Evolutionary conservation across 352 stramenopile genomes (phyloP).

Genomic region (Nothophytophthora sp.): DNA sequence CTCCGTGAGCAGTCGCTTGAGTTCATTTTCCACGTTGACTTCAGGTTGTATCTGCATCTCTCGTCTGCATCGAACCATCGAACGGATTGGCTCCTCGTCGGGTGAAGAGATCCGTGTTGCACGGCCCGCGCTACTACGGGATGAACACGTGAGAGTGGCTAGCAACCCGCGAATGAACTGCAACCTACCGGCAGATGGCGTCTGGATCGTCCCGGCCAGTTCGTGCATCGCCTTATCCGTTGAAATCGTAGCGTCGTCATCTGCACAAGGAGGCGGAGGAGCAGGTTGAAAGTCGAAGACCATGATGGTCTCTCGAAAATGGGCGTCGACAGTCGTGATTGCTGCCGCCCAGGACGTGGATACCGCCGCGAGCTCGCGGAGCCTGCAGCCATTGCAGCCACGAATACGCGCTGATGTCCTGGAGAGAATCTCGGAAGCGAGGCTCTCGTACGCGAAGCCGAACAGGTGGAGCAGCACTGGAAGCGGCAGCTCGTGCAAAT

Average conservation of each 20-base stretch:
- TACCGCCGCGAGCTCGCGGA: slow-evolving; percentile 5
- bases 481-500: slow-evolving; percentile 7
- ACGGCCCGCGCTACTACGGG: not conserved
- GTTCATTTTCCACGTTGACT: slow-evolving; percentile 7
- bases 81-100: not conserved
- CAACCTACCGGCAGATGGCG: slow-evolving; percentile 1
- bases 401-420: not conserved
- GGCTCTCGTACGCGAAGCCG: slow-evolving; percentile 10
- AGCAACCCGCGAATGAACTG: not conserved
- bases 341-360: slow-evolving; percentile 8
- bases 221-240: not conserved
- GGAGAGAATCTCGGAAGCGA: not conserved
- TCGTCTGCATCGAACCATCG: not conserved
- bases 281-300: slow-evolving; percentile 13
- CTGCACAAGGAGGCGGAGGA: not conserved
- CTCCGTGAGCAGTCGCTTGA: slow-evolving; percentile 5
- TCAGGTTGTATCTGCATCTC: slow-evolving; percentile 1
- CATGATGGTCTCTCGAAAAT: slow-evolving; percentile 10
- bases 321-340: slow-evolving; percentile 4
- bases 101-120: not conserved
- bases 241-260: not conserved
- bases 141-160: slow-evolving; percentile 4
- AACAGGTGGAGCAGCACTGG: slow-evolving; percentile 6
- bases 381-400: not conserved
- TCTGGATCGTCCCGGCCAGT: not conserved